Base-by-base conservation (phyloP, 148 eudicot species). In the Camellia japonica region DNA sequence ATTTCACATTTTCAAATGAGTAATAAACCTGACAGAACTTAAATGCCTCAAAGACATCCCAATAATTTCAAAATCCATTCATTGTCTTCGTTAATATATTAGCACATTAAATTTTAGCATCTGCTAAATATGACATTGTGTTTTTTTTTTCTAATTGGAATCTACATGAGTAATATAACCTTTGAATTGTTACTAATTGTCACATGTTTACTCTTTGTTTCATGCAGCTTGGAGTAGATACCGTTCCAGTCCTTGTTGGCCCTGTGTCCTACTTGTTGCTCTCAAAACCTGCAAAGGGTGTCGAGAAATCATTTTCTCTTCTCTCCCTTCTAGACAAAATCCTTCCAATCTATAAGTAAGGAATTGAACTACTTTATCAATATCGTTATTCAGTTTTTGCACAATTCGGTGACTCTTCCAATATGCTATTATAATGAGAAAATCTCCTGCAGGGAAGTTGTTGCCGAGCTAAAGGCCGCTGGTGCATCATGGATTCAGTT, bases 201-300 rank as follows among this genome's bases (percentile, higher is more conserved):
- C 44, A 11, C 2, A 72, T 52, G n/a, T 10, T 52, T 73, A 9
- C 63, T 74, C 10, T 42, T 58, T 49, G 20, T 79, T 61, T 79
- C 68, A 23, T 84, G 84, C 93, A 93, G 97, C 97, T 88, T 71
- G 97, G 97, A 74, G 91, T 95, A 46, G 96, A 90, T 75, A 90
- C 93, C 49, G 97, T 92, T 75, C 97, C 96, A 46, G 90, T 91
- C 55, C 90, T 95, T 64, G 86, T 93, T 81, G 97, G 97, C 80
- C 97, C 96, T 64, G 96, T 93, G 79, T 87, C 95, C 42, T 93
- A 90, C 82, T 78, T 95, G 81, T 84, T 91, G 90, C 82, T 91
- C 65, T 93, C 98, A 68, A 93, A 95, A 81, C 93, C 93, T 80
- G 97, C 98, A 51, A 95, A 95, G 92, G 98, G 97, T 83, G 98